Evolutionary conservation across 202 grass and related monocot species (phyloP).

Genomic region (Eragrostis tef): DNA sequence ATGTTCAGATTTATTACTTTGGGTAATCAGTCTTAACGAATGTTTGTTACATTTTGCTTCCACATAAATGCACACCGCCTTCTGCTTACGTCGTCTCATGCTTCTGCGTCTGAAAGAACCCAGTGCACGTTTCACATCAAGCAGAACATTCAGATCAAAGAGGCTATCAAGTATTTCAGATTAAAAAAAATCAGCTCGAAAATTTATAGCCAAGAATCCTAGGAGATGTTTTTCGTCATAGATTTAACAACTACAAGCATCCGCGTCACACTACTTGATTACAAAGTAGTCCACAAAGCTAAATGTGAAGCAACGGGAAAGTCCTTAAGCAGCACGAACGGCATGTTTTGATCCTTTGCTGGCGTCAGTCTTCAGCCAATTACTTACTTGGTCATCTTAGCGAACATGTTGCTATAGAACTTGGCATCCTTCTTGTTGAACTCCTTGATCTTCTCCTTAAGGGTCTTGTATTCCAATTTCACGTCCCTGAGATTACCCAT

Average conservation of each 20-base stretch:
- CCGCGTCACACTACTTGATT: slow-evolving; percentile 16
- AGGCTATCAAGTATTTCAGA: neutral
- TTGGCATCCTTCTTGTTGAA: slow-evolving; percentile 89
- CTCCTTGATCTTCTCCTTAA: slow-evolving; percentile 94
- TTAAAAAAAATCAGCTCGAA: neutral
- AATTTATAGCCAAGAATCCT: neutral
- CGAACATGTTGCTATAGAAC: slow-evolving; percentile 96
- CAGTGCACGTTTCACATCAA: neutral
- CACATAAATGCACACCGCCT: neutral
- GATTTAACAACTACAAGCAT: slow-evolving; percentile 17
- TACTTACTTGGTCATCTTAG: slow-evolving; percentile 80
- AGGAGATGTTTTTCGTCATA: slow-evolving; percentile 5
- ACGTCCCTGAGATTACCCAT: slow-evolving; percentile 62
- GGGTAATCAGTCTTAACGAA: no score
- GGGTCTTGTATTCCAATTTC: slow-evolving; percentile 80
- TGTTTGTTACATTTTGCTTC: neutral
- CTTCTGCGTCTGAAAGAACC: neutral
- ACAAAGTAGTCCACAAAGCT: slow-evolving; percentile 5
- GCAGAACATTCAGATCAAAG: neutral
- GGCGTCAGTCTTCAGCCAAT: neutral
- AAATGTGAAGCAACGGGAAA: neutral
- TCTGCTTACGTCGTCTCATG: neutral
- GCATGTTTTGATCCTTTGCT: slow-evolving; percentile 42
- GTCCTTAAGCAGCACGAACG: slow-evolving; percentile 42
- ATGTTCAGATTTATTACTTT: neutral